Percentiles rank a stretch among this genome's conserved stretches.
Conservation (phyloP, 257 asterid species). For the Salvia rosmarinus region DNA sequence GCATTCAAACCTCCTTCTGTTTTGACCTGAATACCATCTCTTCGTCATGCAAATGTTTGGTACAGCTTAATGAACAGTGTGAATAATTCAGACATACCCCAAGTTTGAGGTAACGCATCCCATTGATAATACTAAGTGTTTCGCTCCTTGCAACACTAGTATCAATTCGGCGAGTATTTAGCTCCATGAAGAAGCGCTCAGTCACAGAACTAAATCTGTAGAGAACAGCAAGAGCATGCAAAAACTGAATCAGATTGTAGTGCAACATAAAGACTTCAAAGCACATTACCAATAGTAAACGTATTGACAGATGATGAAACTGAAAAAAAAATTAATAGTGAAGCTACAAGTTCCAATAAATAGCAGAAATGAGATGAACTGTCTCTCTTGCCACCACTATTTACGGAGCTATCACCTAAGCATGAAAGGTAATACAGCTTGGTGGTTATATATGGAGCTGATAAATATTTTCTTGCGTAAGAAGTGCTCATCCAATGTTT, state of each 20-base stretch:
- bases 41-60: constrained; percentile 40
- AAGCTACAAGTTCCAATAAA: constrained; percentile 16
- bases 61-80: constrained; percentile 31
- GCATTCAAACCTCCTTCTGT: constrained; percentile 98
- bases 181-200: constrained; percentile 98
- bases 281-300: constrained; percentile 26
- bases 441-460: constrained; percentile 9
- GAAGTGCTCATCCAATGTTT: constrained; percentile 11
- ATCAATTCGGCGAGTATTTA: constrained; percentile 91
- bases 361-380: constrained; percentile 10
- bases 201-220: constrained; percentile 97
- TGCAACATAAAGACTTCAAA: constrained; percentile 27
- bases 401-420: neutral
- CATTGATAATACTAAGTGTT: constrained; percentile 94
- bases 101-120: constrained; percentile 98
- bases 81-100: constrained; percentile 69
- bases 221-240: constrained; percentile 37
- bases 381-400: constrained; percentile 4
- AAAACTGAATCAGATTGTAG: constrained; percentile 25
- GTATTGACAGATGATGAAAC: constrained; percentile 16
- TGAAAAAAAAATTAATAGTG: constrained; percentile 3
- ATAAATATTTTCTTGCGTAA: constrained; percentile 3
- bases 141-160: constrained; percentile 92
- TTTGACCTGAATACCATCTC: constrained; percentile 72
- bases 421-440: constrained; percentile 7